These are phyloP conservation scores for Talaromyces amestolkiae DNA, from an alignment of 2,329 filamentous ascomycete genomes.

Conservation along the genomic window DNA sequence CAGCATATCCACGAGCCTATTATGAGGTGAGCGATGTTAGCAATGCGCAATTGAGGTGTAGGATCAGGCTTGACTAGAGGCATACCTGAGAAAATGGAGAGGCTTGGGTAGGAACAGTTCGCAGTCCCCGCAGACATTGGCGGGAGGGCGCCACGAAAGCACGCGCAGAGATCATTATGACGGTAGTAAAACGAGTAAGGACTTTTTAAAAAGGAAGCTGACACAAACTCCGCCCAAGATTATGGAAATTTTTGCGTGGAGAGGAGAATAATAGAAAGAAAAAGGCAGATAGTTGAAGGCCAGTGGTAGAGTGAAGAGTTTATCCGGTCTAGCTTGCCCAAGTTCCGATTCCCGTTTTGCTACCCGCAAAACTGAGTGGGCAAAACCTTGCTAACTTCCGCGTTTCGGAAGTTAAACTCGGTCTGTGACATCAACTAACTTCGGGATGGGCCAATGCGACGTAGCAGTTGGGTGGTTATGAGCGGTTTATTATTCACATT, in stretches of 20 bases:
- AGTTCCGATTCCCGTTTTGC: slow-evolving; percentile 18
- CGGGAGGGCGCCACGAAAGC: slow-evolving; percentile 72
- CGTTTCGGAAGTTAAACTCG: slow-evolving; percentile 21
- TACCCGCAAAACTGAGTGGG: slow-evolving; percentile 6
- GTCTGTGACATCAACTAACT: slow-evolving; percentile 10
- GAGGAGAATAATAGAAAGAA: slow-evolving; percentile 13
- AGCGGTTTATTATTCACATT: not conserved
- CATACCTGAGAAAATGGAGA: slow-evolving; percentile 57
- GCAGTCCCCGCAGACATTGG: slow-evolving; percentile 72
- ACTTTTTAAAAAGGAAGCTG: not conserved
- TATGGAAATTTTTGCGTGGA: slow-evolving; percentile 5
- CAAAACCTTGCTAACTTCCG: slow-evolving; percentile 20
- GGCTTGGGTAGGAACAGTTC: slow-evolving; percentile 46
- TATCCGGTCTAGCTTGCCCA: slow-evolving; percentile 17
- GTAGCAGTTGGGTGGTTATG: slow-evolving; percentile 1
- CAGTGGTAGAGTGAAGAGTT: slow-evolving; percentile 14
- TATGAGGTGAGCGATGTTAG: slow-evolving; percentile 23
- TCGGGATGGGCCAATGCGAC: slow-evolving; percentile 1
- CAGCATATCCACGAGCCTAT: slow-evolving; percentile 61
- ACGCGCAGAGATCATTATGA: slow-evolving; percentile 79
- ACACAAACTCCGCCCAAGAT: slow-evolving; percentile 12
- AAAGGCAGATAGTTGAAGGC: slow-evolving; percentile 6
- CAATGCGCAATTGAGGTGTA: slow-evolving; percentile 17
- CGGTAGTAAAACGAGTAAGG: slow-evolving; percentile 20
- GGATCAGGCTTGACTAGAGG: slow-evolving; percentile 2